These are phyloP conservation scores for Solanum sparsipilum DNA, from an alignment of 257 asterid species.

Conservation along the genomic window DNA sequence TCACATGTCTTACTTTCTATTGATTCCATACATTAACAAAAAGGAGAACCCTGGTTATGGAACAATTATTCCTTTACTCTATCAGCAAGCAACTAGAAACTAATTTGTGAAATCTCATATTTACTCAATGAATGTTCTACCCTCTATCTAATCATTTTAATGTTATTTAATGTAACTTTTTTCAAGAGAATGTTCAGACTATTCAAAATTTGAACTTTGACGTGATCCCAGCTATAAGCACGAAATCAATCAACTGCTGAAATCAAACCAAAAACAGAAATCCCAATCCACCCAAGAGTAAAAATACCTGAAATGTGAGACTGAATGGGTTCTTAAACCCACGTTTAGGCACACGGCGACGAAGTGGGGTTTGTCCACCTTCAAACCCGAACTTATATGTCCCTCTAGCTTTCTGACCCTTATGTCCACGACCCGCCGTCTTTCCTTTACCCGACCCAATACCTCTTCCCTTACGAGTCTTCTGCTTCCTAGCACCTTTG, in stretches of 20 bases:
- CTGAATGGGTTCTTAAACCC: slow-evolving; percentile 82
- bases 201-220: background rate
- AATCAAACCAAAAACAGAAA: background rate
- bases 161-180: background rate
- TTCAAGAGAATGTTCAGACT: background rate
- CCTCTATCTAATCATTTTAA: background rate
- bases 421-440: slow-evolving; percentile 95
- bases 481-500: slow-evolving; percentile 67
- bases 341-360: slow-evolving; percentile 86
- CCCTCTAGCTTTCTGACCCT: slow-evolving; percentile 94
- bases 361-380: slow-evolving; percentile 96
- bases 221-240: background rate
- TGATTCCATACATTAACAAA: background rate
- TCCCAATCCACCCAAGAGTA: background rate
- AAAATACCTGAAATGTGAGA: slow-evolving; percentile 76
- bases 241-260: background rate
- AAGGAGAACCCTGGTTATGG: background rate
- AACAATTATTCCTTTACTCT: background rate
- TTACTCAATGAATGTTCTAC: background rate
- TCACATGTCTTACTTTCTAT: background rate
- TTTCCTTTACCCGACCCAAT: slow-evolving; percentile 98
- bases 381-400: slow-evolving; percentile 83
- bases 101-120: background rate
- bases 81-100: background rate
- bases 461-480: slow-evolving; percentile 91